A percentile compares a stretch with the other conserved stretches of the same genome.
Conservation (phyloP, 129 eudicot genomes). For the Silybum marianum region DNA sequence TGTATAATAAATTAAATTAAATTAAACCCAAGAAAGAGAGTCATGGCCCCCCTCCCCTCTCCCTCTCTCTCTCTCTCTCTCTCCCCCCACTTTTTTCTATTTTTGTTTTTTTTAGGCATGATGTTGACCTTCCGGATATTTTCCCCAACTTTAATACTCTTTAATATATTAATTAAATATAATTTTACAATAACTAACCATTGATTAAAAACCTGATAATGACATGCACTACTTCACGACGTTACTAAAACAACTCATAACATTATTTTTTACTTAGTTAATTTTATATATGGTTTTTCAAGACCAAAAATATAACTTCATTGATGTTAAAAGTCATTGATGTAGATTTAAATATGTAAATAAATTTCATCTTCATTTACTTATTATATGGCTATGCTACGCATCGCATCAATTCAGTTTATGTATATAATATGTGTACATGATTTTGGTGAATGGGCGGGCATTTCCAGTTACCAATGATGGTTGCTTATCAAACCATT, state of each 20-base stretch:
- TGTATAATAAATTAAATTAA: neutral
- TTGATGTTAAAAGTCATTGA: no score
- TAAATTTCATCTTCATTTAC: no score
- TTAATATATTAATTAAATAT: no score
- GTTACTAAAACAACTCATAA: no score
- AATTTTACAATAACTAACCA: no score
- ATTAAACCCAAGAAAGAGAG: neutral
- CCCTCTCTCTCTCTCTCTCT: no score
- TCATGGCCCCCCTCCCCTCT: neutral
- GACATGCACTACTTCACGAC: neutral
- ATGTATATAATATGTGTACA: neutral
- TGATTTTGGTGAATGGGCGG: neutral
- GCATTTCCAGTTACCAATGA: neutral
- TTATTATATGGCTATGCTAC: no score
- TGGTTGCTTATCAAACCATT: neutral
- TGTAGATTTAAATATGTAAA: no score
- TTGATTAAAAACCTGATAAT: no score
- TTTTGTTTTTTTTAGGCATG: slow-evolving; percentile 22
- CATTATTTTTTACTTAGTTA: no score
- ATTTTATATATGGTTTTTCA: neutral
- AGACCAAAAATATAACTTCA: neutral
- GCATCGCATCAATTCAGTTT: no score
- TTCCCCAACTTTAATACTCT: neutral
- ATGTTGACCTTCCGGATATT: slow-evolving; percentile 2
- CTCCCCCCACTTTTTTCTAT: neutral